Evolutionary conservation across 768 basidiomycete genomes (phyloP).

Genomic region (Tubosaeta brunneosetosa): DNA sequence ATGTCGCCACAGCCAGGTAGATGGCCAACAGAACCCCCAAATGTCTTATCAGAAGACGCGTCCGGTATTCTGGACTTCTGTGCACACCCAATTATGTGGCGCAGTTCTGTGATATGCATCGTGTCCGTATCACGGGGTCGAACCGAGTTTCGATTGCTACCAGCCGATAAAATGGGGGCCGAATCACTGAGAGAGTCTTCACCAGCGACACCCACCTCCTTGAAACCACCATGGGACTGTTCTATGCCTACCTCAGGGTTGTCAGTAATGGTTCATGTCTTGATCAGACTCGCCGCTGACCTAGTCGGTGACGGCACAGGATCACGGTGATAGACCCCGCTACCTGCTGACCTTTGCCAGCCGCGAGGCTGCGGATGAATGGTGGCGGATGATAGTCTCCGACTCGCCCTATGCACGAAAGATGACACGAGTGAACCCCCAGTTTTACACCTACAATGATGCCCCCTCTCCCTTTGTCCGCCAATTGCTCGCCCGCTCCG

Average conservation of each 20-base stretch:
- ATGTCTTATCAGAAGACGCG: not conserved
- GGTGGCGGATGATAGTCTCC: not conserved
- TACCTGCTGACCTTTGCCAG: not conserved
- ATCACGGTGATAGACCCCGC: not conserved
- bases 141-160: not conserved
- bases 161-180: not conserved
- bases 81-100: not conserved
- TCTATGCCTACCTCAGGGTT: not conserved
- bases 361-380: not conserved
- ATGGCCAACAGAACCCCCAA: not conserved
- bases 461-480: too few species aligned
- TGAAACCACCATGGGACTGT: not conserved
- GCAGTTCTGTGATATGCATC: not conserved
- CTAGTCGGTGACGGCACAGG: not conserved
- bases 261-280: not conserved
- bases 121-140: not conserved
- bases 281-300: not conserved
- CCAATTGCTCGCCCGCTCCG: too few species aligned
- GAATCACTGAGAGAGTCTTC: not conserved
- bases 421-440: not conserved
- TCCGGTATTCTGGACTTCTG: not conserved
- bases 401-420: not conserved
- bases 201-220: not conserved
- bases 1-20: not conserved
- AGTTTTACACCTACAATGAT: not conserved